These are phyloP conservation scores for Cryphonectria carpinicola DNA, from an alignment of 2,329 filamentous ascomycete genomes.

Conservation along the genomic window DNA sequence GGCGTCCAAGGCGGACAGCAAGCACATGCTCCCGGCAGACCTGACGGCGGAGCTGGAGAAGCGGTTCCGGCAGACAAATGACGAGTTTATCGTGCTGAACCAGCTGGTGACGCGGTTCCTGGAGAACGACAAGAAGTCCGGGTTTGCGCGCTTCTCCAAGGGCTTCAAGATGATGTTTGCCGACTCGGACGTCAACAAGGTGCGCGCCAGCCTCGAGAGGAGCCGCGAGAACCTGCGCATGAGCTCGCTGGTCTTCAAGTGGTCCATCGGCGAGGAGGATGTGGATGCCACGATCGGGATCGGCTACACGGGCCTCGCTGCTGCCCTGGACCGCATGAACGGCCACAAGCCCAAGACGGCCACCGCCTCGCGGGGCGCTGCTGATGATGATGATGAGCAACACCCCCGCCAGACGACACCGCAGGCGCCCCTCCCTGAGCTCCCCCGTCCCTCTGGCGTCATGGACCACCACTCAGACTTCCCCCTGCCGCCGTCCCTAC, in stretches of 20 bases:
- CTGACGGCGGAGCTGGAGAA: conserved; percentile 66
- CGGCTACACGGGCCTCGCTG: conserved; percentile 68
- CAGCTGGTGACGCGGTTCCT: conserved; percentile 65
- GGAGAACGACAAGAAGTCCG: conserved; percentile 64
- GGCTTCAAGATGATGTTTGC: conserved; percentile 67
- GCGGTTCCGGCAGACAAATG: conserved; percentile 63
- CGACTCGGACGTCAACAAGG: conserved; percentile 64
- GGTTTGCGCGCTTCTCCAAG: conserved; percentile 62
- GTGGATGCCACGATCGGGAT: conserved; percentile 65
- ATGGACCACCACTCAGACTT: conserved; percentile 24
- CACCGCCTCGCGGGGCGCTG: conserved; percentile 19
- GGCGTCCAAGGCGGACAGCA: conserved; percentile 48
- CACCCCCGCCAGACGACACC: conserved; percentile 25
- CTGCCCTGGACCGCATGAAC: conserved; percentile 60
- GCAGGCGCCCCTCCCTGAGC: conserved; percentile 18
- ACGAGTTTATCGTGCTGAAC: conserved; percentile 66
- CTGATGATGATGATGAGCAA: not conserved
- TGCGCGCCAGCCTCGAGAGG: conserved; percentile 59
- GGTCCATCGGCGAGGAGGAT: conserved; percentile 62
- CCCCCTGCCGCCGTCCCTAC: conserved; percentile 26
- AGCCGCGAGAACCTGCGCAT: conserved; percentile 66
- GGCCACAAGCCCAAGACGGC: conserved; percentile 18
- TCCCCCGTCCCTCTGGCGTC: conserved; percentile 26
- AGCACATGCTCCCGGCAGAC: conserved; percentile 59
- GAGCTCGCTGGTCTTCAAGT: conserved; percentile 67